Base-by-base conservation (phyloP, 768 basidiomycete genomes). In the Calocybe gangraenosa region DNA sequence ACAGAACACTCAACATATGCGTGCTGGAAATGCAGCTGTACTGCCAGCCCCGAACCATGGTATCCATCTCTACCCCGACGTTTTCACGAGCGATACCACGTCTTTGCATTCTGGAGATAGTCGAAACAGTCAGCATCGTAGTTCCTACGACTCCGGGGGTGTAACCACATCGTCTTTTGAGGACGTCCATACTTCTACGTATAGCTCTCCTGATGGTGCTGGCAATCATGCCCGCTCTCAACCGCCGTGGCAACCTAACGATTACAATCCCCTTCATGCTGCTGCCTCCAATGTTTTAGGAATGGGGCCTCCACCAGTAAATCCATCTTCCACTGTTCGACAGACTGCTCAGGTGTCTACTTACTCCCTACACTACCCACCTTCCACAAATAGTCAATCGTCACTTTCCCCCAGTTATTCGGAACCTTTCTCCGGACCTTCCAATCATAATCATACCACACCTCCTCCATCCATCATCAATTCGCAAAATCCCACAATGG, bases 241-340 rank as follows among this genome's bases (percentile, higher is more conserved):
- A 38, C 52, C 47, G 17, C 40, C 49, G 15, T 61, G 61, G 62
- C 58, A 57, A 35, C 56, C 68, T 8, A 63, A 62, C 23, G 73
- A 75, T 42, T 81, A 78, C 52, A 78, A 82, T 58, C 68, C 74
- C 30, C 63, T 88, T 10, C 84, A 87, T 60, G 75, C 77, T 8
- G 88, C 87, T 11, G 89, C 89, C 7, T 87, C 88, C 7, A 79
- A 85, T 60, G 84, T 90, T 7, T 73, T 92, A 13, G 88, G 88
- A 13, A 82, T 87, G 78, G 81, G 76, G 0, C 84, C 79, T 15
- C 84, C 84, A 36, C 77, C 75, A 11, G 67, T 66, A 17, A 57
- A 50, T 22, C 30, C 51, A 23, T 36, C 57, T 42, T 44, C 58
- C 32, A 37, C 58, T 28, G 48, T 54, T 25, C 50, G 53, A 54